Percentiles rank a stretch among this genome's conserved stretches.
Evolutionary conservation across 2,329 filamentous ascomycete genomes (phyloP).

Genomic region (Cercospora sp.): DNA sequence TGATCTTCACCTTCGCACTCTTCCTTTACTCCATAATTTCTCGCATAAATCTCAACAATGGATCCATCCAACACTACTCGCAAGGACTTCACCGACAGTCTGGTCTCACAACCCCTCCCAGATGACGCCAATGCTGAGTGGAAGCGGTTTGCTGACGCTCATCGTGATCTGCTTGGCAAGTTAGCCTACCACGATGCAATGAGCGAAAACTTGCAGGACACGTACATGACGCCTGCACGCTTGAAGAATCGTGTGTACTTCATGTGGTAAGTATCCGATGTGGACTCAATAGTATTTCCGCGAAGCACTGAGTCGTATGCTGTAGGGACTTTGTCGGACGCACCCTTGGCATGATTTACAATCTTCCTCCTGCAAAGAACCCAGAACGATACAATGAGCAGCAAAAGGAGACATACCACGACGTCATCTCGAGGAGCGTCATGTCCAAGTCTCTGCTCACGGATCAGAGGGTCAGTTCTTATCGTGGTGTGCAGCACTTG

Average conservation of each 20-base stretch:
- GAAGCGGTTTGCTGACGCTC: conserved; percentile 25
- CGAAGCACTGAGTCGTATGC: neutral
- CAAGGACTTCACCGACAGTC: conserved; percentile 31
- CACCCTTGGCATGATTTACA: conserved; percentile 18
- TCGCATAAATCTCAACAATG: conserved; percentile 3
- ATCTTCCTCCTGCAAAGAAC: conserved; percentile 11
- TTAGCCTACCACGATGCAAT: conserved; percentile 40
- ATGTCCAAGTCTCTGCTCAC: conserved; percentile 17
- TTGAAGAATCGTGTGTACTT: conserved; percentile 42
- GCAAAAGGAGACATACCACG: conserved; percentile 11
- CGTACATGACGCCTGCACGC: conserved; percentile 39
- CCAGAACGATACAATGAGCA: conserved; percentile 11
- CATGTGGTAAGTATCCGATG: conserved; percentile 31
- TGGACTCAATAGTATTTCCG: neutral
- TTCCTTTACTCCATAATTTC: neutral
- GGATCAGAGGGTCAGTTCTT: conserved; percentile 16
- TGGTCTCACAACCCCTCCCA: conserved; percentile 26
- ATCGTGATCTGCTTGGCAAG: conserved; percentile 31
- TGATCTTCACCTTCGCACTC: neutral
- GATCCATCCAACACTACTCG: conserved; percentile 36
- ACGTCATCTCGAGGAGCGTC: conserved; percentile 8
- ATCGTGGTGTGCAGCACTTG: neutral
- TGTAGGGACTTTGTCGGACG: conserved; percentile 15
- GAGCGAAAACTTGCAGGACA: conserved; percentile 39
- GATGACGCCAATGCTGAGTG: conserved; percentile 28